Evolutionary conservation across 73 alveolate species (phyloP).

Genomic region (Breviolum minutum): DNA sequence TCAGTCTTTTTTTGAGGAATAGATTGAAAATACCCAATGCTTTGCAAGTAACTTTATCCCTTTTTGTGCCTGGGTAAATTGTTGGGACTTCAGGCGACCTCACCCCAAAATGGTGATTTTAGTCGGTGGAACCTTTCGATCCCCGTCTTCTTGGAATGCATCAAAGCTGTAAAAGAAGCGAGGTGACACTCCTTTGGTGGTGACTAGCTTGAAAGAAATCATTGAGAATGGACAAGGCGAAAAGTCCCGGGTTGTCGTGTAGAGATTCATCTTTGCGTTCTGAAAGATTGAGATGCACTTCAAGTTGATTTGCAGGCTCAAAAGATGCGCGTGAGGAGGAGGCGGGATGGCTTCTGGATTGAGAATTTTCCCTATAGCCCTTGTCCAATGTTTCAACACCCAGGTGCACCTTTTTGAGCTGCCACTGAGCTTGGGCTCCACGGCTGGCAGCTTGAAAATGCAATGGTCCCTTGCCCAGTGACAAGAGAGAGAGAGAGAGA

Average conservation of each 20-base stretch:
- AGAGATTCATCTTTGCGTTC: neutral
- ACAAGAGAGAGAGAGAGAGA: neutral
- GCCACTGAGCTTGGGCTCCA: conserved; percentile 18
- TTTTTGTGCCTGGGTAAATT: no score
- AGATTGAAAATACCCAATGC: no score
- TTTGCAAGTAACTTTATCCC: no score
- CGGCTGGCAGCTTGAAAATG: conserved; percentile 26
- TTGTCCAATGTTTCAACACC: neutral
- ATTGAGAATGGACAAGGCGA: conserved; percentile 2
- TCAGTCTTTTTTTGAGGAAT: neutral
- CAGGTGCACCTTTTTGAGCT: neutral
- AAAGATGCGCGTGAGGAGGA: conserved; percentile 13
- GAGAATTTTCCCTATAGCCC: neutral
- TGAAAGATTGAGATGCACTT: neutral
- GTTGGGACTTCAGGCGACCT: no score
- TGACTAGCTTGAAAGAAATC: conserved; percentile 15
- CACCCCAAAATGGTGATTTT: no score
- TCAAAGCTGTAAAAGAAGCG: neutral
- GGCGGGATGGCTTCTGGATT: neutral
- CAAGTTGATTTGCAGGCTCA: neutral
- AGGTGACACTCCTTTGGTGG: conserved; percentile 45
- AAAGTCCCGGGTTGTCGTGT: neutral
- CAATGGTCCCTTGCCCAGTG: conserved; percentile 1
- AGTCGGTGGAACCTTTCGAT: neutral
- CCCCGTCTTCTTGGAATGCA: neutral